Evolutionary conservation across 768 basidiomycete genomes (phyloP).

Genomic region (Hericium erinaceus): DNA sequence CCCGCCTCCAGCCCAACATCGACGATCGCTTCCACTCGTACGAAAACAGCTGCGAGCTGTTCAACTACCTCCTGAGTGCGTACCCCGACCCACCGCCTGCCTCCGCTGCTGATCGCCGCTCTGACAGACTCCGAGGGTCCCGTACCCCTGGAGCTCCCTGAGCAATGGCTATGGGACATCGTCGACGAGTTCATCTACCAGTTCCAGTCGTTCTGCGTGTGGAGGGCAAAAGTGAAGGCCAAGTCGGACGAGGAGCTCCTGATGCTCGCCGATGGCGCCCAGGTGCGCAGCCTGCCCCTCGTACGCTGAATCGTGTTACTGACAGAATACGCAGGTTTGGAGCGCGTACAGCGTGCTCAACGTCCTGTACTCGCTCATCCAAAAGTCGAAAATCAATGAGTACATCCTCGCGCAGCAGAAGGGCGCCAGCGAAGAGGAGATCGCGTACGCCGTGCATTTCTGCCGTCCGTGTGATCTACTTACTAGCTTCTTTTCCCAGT

Average conservation of each 20-base stretch:
- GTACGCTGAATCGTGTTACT: not conserved
- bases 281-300: slow-evolving; percentile 25
- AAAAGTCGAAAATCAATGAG: slow-evolving; percentile 94
- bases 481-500: slow-evolving; percentile 35
- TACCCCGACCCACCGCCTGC: slow-evolving; percentile 4
- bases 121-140: slow-evolving; percentile 83
- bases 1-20: slow-evolving; percentile 87
- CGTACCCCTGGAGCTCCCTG: slow-evolving; percentile 86
- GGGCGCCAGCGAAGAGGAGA: slow-evolving; percentile 75
- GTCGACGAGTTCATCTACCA: slow-evolving; percentile 98
- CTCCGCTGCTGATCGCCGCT: not conserved
- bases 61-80: slow-evolving; percentile 93
- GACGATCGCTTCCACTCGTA: slow-evolving; percentile 98
- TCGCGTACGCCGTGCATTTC: slow-evolving; percentile 47
- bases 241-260: slow-evolving; percentile 87
- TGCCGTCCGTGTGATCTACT: not conserved
- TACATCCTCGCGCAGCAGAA: slow-evolving; percentile 76
- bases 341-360: slow-evolving; percentile 97
- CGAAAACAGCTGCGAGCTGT: slow-evolving; percentile 95
- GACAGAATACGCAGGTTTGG: slow-evolving; percentile 60
- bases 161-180: slow-evolving; percentile 98
- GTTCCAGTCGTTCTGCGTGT: slow-evolving; percentile 92
- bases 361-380: slow-evolving; percentile 95
- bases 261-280: slow-evolving; percentile 69
- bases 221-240: slow-evolving; percentile 73